Conservation (phyloP, 2,329 filamentous ascomycete genomes). For the Ophidiomyces ophidiicola region DNA sequence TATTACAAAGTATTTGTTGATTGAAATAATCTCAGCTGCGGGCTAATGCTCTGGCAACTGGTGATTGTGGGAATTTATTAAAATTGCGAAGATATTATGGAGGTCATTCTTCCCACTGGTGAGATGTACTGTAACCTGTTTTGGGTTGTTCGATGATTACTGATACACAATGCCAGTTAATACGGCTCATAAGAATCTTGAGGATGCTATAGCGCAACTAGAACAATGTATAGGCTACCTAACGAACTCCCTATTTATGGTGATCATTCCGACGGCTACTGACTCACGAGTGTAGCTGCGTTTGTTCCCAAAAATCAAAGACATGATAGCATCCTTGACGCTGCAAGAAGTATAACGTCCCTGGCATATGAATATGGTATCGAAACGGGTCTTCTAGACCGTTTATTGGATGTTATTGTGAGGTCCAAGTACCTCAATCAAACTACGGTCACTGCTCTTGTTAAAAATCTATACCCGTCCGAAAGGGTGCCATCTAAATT, state of each 20-base stretch:
- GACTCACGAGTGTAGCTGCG: conserved; percentile 22
- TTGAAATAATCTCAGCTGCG: too few relatives aligned
- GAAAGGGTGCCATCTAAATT: conserved; percentile 48
- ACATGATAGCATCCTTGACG: conserved; percentile 47
- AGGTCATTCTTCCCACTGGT: too few relatives aligned
- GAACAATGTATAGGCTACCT: conserved; percentile 14
- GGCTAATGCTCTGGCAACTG: too few relatives aligned
- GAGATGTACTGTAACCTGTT: too few relatives aligned
- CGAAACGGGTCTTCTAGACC: conserved; percentile 45
- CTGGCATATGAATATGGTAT: conserved; percentile 58
- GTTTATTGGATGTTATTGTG: conserved; percentile 55
- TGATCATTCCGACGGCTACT: neutral
- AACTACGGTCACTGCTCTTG: conserved; percentile 53
- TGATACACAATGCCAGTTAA: too few relatives aligned
- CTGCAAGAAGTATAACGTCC: conserved; percentile 51
- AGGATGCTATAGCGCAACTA: conserved; percentile 15
- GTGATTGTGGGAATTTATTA: too few relatives aligned
- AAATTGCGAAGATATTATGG: too few relatives aligned
- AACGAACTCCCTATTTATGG: neutral
- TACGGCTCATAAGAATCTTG: conserved; percentile 9
- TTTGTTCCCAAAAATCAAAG: conserved; percentile 52
- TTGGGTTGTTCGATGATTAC: too few relatives aligned
- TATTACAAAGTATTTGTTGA: too few relatives aligned
- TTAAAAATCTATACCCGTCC: conserved; percentile 67
- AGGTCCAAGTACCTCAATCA: conserved; percentile 61